phyloP scores from a whole-genome alignment of 495 filamentous ascomycete species.

The Xylaria palmicola region DNA sequence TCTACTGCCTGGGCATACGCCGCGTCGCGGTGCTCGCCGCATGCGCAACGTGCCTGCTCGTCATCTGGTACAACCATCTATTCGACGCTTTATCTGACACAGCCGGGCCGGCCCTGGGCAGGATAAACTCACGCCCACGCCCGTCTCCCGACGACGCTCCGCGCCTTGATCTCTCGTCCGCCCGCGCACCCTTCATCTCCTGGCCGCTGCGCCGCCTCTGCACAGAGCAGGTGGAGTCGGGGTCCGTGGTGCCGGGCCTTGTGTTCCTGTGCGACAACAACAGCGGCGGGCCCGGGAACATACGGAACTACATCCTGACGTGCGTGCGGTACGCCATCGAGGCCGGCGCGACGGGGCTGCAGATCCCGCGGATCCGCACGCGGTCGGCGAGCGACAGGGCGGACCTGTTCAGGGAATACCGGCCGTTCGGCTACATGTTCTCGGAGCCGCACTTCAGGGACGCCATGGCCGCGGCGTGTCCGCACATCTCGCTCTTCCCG shows the following conservation, averaged over 20 bases:
- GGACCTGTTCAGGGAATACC: slow-evolving; percentile 30
- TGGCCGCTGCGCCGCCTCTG: slow-evolving; percentile 49
- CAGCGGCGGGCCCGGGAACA: slow-evolving; percentile 53
- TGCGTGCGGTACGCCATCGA: slow-evolving; percentile 52
- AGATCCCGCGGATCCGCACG: slow-evolving; percentile 43
- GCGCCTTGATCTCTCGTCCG: slow-evolving; percentile 32
- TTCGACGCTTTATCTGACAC: neutral
- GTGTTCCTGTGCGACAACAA: slow-evolving; percentile 52
- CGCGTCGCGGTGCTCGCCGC: neutral
- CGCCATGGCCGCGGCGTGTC: slow-evolving; percentile 36
- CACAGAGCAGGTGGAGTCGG: slow-evolving; percentile 29
- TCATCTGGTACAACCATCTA: neutral
- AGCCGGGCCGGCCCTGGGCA: neutral
- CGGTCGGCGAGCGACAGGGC: slow-evolving; percentile 33
- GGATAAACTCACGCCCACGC: neutral
- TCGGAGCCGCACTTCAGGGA: slow-evolving; percentile 41
- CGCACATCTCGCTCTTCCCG: slow-evolving; percentile 37
- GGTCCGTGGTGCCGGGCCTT: slow-evolving; percentile 34
- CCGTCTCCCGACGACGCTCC: neutral
- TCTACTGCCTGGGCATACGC: neutral
- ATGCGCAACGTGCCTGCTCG: neutral
- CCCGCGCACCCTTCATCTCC: slow-evolving; percentile 41
- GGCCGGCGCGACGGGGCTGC: slow-evolving; percentile 44
- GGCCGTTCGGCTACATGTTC: slow-evolving; percentile 46
- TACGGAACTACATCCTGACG: slow-evolving; percentile 52